Base-by-base conservation (phyloP, 371 early-diverging fungal genomes). In the Syncephalis plumigaleata region DNA sequence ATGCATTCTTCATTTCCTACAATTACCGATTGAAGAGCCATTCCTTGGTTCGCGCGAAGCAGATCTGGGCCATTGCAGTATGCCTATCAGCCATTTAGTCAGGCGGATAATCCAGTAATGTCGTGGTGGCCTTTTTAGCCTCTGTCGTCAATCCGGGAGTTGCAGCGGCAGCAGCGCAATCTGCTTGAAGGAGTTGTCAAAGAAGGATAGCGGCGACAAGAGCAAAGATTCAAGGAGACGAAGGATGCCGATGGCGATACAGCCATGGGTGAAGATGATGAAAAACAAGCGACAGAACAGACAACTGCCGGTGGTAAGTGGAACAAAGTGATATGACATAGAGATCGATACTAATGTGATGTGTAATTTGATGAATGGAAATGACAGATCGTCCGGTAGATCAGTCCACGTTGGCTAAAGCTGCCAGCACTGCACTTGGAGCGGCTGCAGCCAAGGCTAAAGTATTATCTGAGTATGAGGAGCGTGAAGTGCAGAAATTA, bases 91-190 rank as follows among this genome's bases (percentile, higher is more conserved):
- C 87, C 91, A 0, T 78, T 93, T 59, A 79, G 76, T 37, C 81
- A 82, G 39, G 87, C 87, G 0, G 91, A 93, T 45, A 98, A 98
- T 57, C 99, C 98, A 0, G 84, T 95, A 39, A 82, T 96, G 85
- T 81, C 88, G 9, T 98, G 0, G 80, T 96, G 7, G 88, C 97
- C 1, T 96, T 95, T 54, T 63, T 99, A 53, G 90, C 92, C 1
- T 76, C 85, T 9, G 75, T 84, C 8, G 94, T 99, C 3, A 79
- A 84, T 63, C 93, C 97, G 0, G 71, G 81, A 18, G 85, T 97
- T 1, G 97, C 93, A 0, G 67, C 78, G 0, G 87, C 86, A 2
- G 91, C 91, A 3, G 94, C 93, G 3, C 69, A 83, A 60, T 72
- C 75, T 5, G 77, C 83, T 44, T 71, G 44, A 65, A 61, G 48